A percentile compares a stretch with the other conserved stretches of the same genome.
Evolutionary conservation across 495 filamentous ascomycete species (phyloP).

Genomic region (Neohortaea acidophila): DNA sequence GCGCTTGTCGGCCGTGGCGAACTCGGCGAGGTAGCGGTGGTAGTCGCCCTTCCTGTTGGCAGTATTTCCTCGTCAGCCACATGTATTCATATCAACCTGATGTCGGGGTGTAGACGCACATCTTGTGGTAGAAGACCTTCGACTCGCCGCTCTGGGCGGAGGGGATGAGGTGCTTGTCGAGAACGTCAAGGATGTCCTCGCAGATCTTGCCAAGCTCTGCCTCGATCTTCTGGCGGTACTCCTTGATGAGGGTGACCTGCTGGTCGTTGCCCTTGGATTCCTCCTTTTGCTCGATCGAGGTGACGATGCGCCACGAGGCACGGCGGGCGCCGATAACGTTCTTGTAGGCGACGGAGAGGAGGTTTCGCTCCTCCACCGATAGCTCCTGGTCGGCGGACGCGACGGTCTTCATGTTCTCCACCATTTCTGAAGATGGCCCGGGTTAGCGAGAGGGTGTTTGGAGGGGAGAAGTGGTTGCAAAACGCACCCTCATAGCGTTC

Average conservation of each 20-base stretch:
- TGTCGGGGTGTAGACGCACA: constrained; percentile 41
- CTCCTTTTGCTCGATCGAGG: constrained; percentile 99
- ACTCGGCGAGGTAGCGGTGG: constrained; percentile 98
- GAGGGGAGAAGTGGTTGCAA: background rate
- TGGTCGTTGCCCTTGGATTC: constrained; percentile 96
- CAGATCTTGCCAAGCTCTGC: constrained; percentile 97
- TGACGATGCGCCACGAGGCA: constrained; percentile 99
- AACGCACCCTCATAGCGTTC: constrained; percentile 97
- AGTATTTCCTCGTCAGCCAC: constrained; percentile 8
- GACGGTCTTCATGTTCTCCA: constrained; percentile 99
- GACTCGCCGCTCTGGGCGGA: constrained; percentile 94
- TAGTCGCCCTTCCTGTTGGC: constrained; percentile 99
- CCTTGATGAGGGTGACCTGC: constrained; percentile 91
- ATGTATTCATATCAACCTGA: background rate
- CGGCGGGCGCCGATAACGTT: constrained; percentile 97
- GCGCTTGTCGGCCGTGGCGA: constrained; percentile 96
- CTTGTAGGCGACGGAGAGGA: constrained; percentile 98
- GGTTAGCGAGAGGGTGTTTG: background rate
- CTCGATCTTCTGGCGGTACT: constrained; percentile 99
- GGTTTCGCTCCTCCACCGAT: constrained; percentile 97
- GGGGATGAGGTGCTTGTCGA: constrained; percentile 91
- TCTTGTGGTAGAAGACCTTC: constrained; percentile 99
- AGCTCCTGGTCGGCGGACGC: constrained; percentile 94
- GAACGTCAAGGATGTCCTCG: constrained; percentile 93
- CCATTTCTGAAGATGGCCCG: constrained; percentile 61